Percentiles rank a stretch among this genome's conserved stretches.
These are phyloP conservation scores for Pogostemon cablin DNA, from an alignment of 257 asterid species.

Conservation along the genomic window DNA sequence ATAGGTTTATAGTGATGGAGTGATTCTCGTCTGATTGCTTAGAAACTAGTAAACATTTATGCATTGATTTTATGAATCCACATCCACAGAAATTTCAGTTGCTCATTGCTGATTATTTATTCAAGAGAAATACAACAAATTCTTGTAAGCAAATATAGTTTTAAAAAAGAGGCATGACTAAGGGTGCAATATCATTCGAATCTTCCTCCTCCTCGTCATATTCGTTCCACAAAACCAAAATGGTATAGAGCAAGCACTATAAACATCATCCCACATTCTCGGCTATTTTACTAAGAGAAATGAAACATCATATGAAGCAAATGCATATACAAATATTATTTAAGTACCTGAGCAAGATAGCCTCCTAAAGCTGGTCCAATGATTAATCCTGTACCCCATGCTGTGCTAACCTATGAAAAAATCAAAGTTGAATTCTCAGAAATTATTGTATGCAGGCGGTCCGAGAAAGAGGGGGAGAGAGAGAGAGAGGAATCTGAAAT, in stretches of 20 bases:
- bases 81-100: background rate
- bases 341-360: conserved; percentile 76
- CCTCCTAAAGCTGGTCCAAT: conserved; percentile 96
- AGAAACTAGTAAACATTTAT: background rate
- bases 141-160: background rate
- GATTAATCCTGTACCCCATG: conserved; percentile 86
- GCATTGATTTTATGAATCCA: background rate
- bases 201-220: background rate
- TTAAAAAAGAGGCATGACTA: background rate
- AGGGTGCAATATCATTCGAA: background rate
- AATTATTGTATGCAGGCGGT: background rate
- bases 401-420: conserved; percentile 63
- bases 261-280: background rate
- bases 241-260: background rate
- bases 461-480: background rate
- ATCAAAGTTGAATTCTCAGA: conserved; percentile 21
- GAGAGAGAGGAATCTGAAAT: too few species aligned
- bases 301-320: background rate
- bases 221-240: background rate
- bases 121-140: conserved; percentile 10
- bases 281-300: background rate
- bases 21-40: background rate
- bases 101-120: background rate
- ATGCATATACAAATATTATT: background rate
- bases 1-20: conserved; percentile 2